Evolutionary conservation across 371 early-diverging fungal species (phyloP).

Genomic region (Blakeslea trispora): DNA sequence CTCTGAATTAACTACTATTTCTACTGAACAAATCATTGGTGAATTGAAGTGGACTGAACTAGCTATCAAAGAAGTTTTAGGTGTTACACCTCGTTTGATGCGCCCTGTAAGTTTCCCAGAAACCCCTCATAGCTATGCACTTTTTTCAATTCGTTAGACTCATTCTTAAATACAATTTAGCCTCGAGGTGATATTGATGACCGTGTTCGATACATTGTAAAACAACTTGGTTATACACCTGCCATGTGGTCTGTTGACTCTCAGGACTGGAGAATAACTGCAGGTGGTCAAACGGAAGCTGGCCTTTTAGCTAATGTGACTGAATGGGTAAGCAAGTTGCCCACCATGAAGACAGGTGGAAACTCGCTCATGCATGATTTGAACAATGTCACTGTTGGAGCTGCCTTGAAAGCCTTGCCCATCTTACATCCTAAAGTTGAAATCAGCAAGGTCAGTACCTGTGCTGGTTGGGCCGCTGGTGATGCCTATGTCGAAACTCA

Average conservation of each 20-base stretch:
- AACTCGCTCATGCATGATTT: constrained; percentile 62
- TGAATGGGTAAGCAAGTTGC: constrained; percentile 43
- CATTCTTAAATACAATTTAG: too few species aligned
- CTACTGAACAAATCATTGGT: constrained; percentile 59
- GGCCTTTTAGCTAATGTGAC: constrained; percentile 48
- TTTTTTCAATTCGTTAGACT: too few species aligned
- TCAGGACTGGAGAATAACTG: constrained; percentile 46
- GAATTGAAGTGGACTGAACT: constrained; percentile 63
- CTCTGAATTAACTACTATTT: constrained; percentile 57
- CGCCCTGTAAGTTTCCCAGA: constrained; percentile 45
- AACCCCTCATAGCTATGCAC: background rate
- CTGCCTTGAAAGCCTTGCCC: constrained; percentile 61
- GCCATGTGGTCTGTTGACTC: constrained; percentile 54
- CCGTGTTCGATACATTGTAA: constrained; percentile 52
- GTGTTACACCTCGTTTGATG: constrained; percentile 62
- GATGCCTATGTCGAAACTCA: constrained; percentile 36
- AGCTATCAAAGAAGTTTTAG: constrained; percentile 60
- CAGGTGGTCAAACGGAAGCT: constrained; percentile 28
- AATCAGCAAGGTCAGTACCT: constrained; percentile 42
- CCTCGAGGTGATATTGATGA: constrained; percentile 58
- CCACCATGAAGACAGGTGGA: constrained; percentile 49
- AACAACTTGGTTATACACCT: constrained; percentile 45
- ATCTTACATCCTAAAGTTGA: constrained; percentile 42
- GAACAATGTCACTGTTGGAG: constrained; percentile 53
- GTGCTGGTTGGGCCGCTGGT: constrained; percentile 33